phyloP scores from a whole-genome alignment of 139 green algal genomes.

The Chlorella sp. region DNA sequence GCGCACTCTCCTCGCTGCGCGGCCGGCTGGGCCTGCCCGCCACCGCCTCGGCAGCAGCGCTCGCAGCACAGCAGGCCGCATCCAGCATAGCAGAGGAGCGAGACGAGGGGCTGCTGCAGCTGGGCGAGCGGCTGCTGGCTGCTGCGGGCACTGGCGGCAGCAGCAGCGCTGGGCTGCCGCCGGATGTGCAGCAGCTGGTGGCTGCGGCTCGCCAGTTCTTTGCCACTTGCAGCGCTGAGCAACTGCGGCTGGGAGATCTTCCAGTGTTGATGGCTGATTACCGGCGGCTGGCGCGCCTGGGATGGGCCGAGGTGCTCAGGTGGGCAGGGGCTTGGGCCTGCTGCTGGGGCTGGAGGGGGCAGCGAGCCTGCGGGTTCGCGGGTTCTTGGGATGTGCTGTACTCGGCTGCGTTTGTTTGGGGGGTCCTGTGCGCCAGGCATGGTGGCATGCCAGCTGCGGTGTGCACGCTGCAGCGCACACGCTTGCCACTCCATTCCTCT shows the following conservation, averaged over 20 bases:
- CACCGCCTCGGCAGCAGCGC: background rate
- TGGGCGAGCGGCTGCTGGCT: constrained; percentile 18
- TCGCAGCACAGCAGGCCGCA: constrained; percentile 20
- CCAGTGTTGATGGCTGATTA: constrained; percentile 43
- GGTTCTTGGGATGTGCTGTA: background rate
- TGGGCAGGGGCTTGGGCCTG: background rate
- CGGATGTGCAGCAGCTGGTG: background rate
- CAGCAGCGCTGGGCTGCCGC: background rate
- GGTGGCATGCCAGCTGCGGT: background rate
- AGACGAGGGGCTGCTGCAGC: constrained; percentile 23
- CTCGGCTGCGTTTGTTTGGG: background rate
- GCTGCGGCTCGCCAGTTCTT: constrained; percentile 24
- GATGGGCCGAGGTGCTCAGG: constrained; percentile 30
- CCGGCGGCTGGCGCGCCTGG: constrained; percentile 29
- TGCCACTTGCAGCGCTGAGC: background rate
- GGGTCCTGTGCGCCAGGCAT: background rate
- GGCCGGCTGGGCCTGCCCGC: constrained; percentile 32
- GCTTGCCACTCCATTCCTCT: too few species aligned
- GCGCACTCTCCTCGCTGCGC: constrained; percentile 20
- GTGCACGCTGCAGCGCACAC: too few species aligned
- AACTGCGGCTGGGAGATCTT: constrained; percentile 29
- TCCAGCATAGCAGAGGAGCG: background rate
- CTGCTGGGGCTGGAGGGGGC: too few species aligned
- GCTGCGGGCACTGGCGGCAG: background rate
- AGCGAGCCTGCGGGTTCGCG: background rate